A percentile compares a stretch with the other conserved stretches of the same genome.
phyloP scores from a whole-genome alignment of 768 basidiomycete genomes.

The Termitomyces sp. region DNA sequence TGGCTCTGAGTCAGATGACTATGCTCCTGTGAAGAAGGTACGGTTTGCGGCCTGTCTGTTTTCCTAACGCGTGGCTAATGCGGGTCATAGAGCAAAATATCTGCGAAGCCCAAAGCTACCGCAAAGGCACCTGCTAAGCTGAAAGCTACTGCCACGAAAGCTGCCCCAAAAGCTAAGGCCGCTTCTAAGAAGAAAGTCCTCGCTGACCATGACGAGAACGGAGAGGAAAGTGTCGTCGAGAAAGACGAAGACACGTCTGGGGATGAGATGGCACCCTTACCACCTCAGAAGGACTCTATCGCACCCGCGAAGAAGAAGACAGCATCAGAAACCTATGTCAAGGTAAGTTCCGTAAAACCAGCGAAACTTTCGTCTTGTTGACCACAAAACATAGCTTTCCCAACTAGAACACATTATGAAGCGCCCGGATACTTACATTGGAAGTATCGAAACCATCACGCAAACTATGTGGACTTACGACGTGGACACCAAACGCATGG shows the following conservation, averaged over 20 bases:
- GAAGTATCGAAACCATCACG: slow-evolving; percentile 86
- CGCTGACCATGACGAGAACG: slow-evolving; percentile 62
- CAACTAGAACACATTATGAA: slow-evolving; percentile 94
- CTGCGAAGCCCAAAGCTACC: slow-evolving; percentile 38
- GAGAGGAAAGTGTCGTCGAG: slow-evolving; percentile 42
- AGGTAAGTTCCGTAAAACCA: slow-evolving; percentile 44
- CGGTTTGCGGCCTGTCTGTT: slow-evolving; percentile 11
- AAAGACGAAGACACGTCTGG: slow-evolving; percentile 39
- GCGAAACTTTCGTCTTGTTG: neutral
- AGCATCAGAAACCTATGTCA: slow-evolving; percentile 87
- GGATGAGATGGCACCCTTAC: slow-evolving; percentile 27
- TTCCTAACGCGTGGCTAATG: slow-evolving; percentile 7
- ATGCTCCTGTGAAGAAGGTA: slow-evolving; percentile 59
- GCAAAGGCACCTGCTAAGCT: slow-evolving; percentile 40
- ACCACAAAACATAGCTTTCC: slow-evolving; percentile 55
- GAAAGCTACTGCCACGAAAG: slow-evolving; percentile 36
- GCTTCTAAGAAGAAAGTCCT: slow-evolving; percentile 69
- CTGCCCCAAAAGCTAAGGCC: slow-evolving; percentile 46
- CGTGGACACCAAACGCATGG: slow-evolving; percentile 78
- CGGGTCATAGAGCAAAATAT: slow-evolving; percentile 21
- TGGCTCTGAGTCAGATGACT: slow-evolving; percentile 66
- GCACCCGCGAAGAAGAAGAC: slow-evolving; percentile 70
- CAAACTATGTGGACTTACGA: slow-evolving; percentile 96
- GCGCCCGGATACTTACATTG: slow-evolving; percentile 94
- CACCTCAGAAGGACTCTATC: slow-evolving; percentile 17